phyloP scores from a whole-genome alignment of 164 flowering plant species.

The Umbellularia californica region DNA sequence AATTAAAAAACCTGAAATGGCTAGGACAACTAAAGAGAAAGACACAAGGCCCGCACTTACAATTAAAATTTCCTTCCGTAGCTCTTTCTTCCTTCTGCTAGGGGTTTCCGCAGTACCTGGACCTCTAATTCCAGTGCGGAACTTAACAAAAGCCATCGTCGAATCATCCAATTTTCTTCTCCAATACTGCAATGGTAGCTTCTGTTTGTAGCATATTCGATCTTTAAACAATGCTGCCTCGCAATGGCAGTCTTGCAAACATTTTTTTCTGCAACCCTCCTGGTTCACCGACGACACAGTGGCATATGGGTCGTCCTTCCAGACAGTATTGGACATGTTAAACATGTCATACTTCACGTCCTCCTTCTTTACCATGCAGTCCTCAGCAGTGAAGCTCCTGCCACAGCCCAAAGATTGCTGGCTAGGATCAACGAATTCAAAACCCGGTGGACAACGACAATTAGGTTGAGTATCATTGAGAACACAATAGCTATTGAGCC shows the following conservation, averaged over 20 bases:
- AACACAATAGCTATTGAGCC: slow-evolving; percentile 20
- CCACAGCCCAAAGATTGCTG: slow-evolving; percentile 2
- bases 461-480: background rate
- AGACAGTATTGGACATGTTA: background rate
- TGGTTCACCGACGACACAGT: background rate
- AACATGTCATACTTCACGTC: background rate
- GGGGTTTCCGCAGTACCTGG: background rate
- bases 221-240: slow-evolving; percentile 8
- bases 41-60: background rate
- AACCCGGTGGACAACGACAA: slow-evolving; percentile 13
- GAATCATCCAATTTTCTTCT: background rate
- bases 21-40: background rate
- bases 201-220: slow-evolving; percentile 6
- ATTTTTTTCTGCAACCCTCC: slow-evolving; percentile 12
- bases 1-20: background rate
- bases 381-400: background rate
- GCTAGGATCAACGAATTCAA: background rate
- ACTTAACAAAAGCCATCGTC: slow-evolving; percentile 1
- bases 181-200: slow-evolving; percentile 15
- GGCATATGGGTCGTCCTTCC: slow-evolving; percentile 1
- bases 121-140: background rate
- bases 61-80: background rate
- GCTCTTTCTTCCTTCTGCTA: slow-evolving; percentile 1
- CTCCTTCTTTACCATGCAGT: background rate
- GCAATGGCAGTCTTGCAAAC: slow-evolving; percentile 14